Percentiles rank a stretch among this genome's conserved stretches.
Evolutionary conservation across 2,329 filamentous ascomycete genomes (phyloP).

Genomic region (Colletotrichum zoysiae): DNA sequence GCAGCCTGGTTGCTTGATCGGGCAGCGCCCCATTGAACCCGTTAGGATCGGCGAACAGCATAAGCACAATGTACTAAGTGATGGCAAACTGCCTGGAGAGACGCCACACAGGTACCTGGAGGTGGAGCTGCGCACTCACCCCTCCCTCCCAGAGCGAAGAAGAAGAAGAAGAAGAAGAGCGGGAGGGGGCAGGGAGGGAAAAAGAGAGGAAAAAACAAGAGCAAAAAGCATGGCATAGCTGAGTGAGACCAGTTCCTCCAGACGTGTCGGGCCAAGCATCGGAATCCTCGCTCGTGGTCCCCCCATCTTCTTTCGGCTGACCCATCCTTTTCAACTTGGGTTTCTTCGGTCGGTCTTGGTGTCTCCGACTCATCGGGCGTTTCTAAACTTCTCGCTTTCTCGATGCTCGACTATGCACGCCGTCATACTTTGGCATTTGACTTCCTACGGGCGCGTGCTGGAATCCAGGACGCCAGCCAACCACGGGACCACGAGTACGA

Average conservation of each 20-base stretch:
- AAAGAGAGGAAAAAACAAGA: background rate
- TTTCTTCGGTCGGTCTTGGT: slow-evolving; percentile 24
- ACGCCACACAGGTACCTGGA: slow-evolving; percentile 28
- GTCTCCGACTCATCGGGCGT: slow-evolving; percentile 27
- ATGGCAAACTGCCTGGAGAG: slow-evolving; percentile 29
- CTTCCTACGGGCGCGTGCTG: slow-evolving; percentile 36
- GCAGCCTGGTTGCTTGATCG: slow-evolving; percentile 40
- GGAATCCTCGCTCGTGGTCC: slow-evolving; percentile 21
- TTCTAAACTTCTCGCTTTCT: slow-evolving; percentile 21
- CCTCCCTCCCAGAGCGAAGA: background rate
- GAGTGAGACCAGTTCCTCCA: slow-evolving; percentile 6
- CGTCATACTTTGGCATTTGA: slow-evolving; percentile 41
- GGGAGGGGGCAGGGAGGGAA: background rate
- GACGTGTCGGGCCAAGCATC: slow-evolving; percentile 37
- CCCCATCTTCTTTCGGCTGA: slow-evolving; percentile 14
- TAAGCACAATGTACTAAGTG: slow-evolving; percentile 20
- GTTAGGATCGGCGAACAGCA: slow-evolving; percentile 40
- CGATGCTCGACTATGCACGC: slow-evolving; percentile 37
- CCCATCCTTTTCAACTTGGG: slow-evolving; percentile 21
- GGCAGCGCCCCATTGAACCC: slow-evolving; percentile 29
- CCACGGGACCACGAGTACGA: slow-evolving; percentile 34
- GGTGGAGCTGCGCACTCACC: background rate
- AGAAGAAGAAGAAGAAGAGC: background rate
- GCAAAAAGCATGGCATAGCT: background rate
- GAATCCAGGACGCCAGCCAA: slow-evolving; percentile 29